Evolutionary conservation across 2,329 filamentous ascomycete species (phyloP).

Genomic region (Xylaria sp.): DNA sequence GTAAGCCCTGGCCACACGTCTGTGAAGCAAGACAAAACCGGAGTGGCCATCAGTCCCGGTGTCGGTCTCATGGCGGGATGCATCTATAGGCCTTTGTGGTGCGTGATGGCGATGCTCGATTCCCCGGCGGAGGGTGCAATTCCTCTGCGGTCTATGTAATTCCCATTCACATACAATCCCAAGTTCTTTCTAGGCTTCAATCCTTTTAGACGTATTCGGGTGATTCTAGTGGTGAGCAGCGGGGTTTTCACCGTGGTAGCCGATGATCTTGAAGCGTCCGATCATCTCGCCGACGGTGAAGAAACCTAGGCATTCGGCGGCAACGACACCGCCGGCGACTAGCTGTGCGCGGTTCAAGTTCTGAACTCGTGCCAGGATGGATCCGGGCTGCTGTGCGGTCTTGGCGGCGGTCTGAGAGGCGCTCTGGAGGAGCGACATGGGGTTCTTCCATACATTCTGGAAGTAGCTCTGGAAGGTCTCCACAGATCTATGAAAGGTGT

Average conservation of each 20-base stretch:
- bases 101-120: conserved; percentile 22
- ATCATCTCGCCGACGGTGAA: conserved; percentile 98
- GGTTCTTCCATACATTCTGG: conserved; percentile 80
- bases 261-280: conserved; percentile 92
- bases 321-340: conserved; percentile 77
- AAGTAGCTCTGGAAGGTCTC: conserved; percentile 89
- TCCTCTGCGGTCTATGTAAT: conserved; percentile 37
- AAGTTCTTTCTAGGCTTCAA: conserved; percentile 29
- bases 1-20: conserved; percentile 10
- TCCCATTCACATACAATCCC: conserved; percentile 41
- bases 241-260: conserved; percentile 79
- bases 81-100: conserved; percentile 28
- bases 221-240: conserved; percentile 67
- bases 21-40: conserved; percentile 26
- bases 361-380: conserved; percentile 62
- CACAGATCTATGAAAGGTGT: conserved; percentile 67
- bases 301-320: conserved; percentile 91
- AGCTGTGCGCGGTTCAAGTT: conserved; percentile 78
- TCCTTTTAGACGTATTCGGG: conserved; percentile 33
- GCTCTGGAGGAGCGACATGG: conserved; percentile 65
- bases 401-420: conserved; percentile 58
- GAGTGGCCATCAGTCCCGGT: conserved; percentile 23
- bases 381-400: conserved; percentile 58
- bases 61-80: conserved; percentile 29
- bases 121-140: conserved; percentile 28